Base-by-base conservation (phyloP, 176 grass and related monocot species). In the Ensete glaucum region DNA sequence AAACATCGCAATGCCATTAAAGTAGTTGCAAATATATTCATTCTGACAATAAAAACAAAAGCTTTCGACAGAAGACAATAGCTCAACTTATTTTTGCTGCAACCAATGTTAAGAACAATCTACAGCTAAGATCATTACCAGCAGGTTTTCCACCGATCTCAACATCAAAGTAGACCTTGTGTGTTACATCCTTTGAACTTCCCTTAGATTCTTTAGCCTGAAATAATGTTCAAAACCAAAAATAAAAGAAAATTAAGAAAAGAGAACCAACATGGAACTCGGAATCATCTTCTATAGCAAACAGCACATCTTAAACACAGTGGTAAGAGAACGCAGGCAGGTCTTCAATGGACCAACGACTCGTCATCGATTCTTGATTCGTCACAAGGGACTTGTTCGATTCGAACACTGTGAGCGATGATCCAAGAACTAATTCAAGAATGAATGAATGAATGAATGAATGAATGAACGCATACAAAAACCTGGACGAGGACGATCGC, bases 81-180 rank as follows among this genome's bases (percentile, higher is more conserved):
- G 34, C 34, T 43, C 34, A 43, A 43, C 34, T 43, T 43, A 43
- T 6, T 43, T 43, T 43, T 13, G 12, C 25, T 29, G 6, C 34
- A 27, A 14, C 8, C 1, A 70, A 1, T 9, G 48, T 50, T 48
- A 48, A 9, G 49, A 50, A 16, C 2, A n/a, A 50, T 6, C 29
- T 9, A 50, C 34, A 43, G 34, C 34, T 6, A 43, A 43, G 34
- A 43, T 43, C 34, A 50, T 12, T 62, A 99, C 95, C 95, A 82
- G 95, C 84, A 52, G 84, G 86, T 85, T 99, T 93, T 53, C 88
- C 88, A 0, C 85, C 86, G 43, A 99, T 94, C 84, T 94, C 86
- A 54, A 99, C 58, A 52, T 99, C 95, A 53, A 99, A 99, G 78
- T 81, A 99, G 50, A 99, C 88, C 84, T 91, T 99, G 84, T 94